Conservation (phyloP, 306 rosid species). For the Alnus glutinosa region DNA sequence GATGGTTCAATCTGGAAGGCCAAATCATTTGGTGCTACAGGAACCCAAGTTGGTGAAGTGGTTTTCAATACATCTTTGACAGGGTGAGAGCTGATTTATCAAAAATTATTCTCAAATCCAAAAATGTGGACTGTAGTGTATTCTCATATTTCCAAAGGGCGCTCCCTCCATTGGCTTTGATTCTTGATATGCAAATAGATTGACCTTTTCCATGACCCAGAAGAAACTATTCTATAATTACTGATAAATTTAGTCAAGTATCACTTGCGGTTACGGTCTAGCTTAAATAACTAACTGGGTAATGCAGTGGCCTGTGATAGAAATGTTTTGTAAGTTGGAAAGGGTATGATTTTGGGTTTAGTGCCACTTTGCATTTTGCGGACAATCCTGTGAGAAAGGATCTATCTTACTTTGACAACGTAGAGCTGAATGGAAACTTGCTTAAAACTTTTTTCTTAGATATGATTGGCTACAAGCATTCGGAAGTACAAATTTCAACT, state of each 20-base stretch:
- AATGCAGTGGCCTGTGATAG: background rate
- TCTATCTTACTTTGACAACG: background rate
- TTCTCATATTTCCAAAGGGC: background rate
- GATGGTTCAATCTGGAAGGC: conserved; percentile 99
- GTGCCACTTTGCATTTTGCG: too few species aligned
- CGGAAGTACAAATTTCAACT: background rate
- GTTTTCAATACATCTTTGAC: conserved; percentile 92
- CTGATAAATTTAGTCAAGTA: background rate
- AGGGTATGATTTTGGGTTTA: background rate
- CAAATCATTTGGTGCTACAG: conserved; percentile 88
- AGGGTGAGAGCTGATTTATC: conserved; percentile 54
- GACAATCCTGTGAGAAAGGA: background rate
- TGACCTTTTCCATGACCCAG: background rate
- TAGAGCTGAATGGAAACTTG: background rate
- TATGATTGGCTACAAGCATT: background rate
- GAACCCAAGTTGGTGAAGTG: conserved; percentile 99
- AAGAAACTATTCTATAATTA: background rate
- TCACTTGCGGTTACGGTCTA: background rate
- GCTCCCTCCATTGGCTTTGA: background rate
- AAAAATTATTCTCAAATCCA: too few species aligned
- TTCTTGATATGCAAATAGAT: background rate
- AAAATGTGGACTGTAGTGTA: too few species aligned
- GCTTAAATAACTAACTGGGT: background rate
- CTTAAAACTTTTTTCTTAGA: too few species aligned
- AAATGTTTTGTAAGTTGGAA: background rate